Evolutionary conservation across 106 monocot genomes (phyloP).

Genomic region (Acorus gramineus): DNA sequence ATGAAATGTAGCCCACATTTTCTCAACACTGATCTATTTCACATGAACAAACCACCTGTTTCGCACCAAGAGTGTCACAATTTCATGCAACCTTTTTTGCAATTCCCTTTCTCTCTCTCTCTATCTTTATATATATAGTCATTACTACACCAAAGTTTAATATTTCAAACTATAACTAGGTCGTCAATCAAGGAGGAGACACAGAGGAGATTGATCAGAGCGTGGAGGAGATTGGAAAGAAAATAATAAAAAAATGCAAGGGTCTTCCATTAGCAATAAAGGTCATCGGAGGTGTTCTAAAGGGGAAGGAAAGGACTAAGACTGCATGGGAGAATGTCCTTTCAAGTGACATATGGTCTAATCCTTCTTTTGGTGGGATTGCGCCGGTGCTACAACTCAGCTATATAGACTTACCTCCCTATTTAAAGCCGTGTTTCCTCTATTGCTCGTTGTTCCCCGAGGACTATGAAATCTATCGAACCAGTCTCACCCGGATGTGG

Average conservation of each 20-base stretch:
- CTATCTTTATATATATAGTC: no score
- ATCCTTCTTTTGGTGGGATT: background rate
- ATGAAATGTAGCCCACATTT: no score
- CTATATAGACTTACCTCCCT: background rate
- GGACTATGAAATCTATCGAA: background rate
- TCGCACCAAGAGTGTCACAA: no score
- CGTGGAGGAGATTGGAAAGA: slow-evolving; percentile 1
- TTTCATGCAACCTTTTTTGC: no score
- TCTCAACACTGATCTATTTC: no score
- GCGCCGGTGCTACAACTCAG: slow-evolving; percentile 11
- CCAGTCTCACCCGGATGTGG: background rate
- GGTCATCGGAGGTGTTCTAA: slow-evolving; percentile 14
- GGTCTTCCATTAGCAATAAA: slow-evolving; percentile 31
- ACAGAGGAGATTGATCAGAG: no score
- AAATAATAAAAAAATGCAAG: slow-evolving; percentile 16
- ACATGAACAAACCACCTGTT: no score
- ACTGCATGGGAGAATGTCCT: slow-evolving; percentile 15
- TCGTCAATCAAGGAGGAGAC: no score
- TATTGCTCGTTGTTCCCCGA: slow-evolving; percentile 3
- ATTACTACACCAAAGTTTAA: no score
- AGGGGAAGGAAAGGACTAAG: background rate
- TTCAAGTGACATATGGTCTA: slow-evolving; percentile 15
- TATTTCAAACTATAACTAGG: no score
- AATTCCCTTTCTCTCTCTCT: no score
- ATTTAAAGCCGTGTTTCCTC: background rate